Conservation (phyloP, 768 basidiomycete species). For the Phlegmacium glaucopus region DNA sequence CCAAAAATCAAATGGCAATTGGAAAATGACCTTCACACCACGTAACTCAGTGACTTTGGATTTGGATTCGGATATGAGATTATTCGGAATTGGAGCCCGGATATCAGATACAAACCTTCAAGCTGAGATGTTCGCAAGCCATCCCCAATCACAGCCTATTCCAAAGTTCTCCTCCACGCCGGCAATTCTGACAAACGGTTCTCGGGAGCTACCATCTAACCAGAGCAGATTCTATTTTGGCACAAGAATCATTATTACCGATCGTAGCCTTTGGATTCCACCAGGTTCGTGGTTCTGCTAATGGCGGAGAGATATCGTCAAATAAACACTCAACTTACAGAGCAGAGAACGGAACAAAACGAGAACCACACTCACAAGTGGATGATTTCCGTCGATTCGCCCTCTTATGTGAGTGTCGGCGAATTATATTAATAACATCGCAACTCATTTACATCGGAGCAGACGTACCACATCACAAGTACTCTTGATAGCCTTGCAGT, state of each 20-base stretch:
- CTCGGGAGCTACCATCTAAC: slow-evolving; percentile 9
- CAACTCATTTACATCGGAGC: slow-evolving; percentile 6
- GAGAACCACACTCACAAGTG: slow-evolving; percentile 43
- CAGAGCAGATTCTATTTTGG: slow-evolving; percentile 46
- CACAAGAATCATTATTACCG: slow-evolving; percentile 44
- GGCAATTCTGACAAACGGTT: background rate
- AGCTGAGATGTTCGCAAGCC: background rate
- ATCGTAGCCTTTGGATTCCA: slow-evolving; percentile 45
- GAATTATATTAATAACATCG: background rate
- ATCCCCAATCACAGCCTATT: background rate
- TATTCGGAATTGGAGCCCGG: no score
- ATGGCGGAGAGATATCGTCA: background rate
- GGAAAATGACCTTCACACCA: slow-evolving; percentile 37
- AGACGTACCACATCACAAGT: slow-evolving; percentile 44
- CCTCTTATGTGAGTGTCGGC: slow-evolving; percentile 39
- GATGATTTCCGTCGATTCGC: slow-evolving; percentile 53
- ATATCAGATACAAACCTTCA: background rate
- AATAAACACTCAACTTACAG: slow-evolving; percentile 15
- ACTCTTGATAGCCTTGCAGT: slow-evolving; percentile 39
- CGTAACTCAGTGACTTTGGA: slow-evolving; percentile 12
- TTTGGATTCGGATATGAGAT: no score
- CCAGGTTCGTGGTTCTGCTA: slow-evolving; percentile 28
- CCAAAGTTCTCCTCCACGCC: background rate
- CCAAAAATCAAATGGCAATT: slow-evolving; percentile 15
- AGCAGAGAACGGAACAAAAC: slow-evolving; percentile 22